Evolutionary conservation across 176 grass and related monocot species (phyloP).

Genomic region (Chloris gayana): DNA sequence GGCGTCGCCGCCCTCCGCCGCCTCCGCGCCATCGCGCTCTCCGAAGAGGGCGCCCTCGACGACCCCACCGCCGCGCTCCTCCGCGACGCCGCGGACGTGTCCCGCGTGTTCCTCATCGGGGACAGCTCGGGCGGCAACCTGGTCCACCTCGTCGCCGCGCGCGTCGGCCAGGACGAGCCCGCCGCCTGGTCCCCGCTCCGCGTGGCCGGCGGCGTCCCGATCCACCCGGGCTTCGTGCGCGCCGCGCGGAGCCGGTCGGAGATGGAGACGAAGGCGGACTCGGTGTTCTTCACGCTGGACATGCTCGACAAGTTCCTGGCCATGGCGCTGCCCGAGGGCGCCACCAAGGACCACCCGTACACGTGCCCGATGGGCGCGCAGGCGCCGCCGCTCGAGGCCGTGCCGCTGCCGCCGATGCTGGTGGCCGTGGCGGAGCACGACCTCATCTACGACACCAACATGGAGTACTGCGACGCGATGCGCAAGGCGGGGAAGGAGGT

Average conservation of each 20-base stretch:
- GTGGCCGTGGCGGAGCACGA: constrained; percentile 76
- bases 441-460: constrained; percentile 72
- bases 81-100: constrained; percentile 44
- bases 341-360: constrained; percentile 83
- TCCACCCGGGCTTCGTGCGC: constrained; percentile 82
- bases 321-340: constrained; percentile 59
- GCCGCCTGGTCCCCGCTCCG: constrained; percentile 55
- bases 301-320: constrained; percentile 83
- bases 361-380: constrained; percentile 73
- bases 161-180: constrained; percentile 12
- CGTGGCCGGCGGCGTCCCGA: constrained; percentile 68
- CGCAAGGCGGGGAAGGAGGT: constrained; percentile 71
- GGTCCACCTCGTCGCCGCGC: constrained; percentile 51
- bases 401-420: constrained; percentile 64
- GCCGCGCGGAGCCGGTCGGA: constrained; percentile 75
- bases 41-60: not conserved
- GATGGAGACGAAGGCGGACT: constrained; percentile 48
- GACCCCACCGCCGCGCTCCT: constrained; percentile 42
- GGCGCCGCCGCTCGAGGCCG: constrained; percentile 59
- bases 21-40: constrained; percentile 47
- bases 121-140: constrained; percentile 89
- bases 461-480: constrained; percentile 80
- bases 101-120: constrained; percentile 76
- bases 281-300: constrained; percentile 86
- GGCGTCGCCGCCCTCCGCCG: constrained; percentile 51